Evolutionary conservation across 495 filamentous ascomycete genomes (phyloP), one percentile per base, ranked within the genome.

Genomic region (Penicillium pancosmium): DNA sequence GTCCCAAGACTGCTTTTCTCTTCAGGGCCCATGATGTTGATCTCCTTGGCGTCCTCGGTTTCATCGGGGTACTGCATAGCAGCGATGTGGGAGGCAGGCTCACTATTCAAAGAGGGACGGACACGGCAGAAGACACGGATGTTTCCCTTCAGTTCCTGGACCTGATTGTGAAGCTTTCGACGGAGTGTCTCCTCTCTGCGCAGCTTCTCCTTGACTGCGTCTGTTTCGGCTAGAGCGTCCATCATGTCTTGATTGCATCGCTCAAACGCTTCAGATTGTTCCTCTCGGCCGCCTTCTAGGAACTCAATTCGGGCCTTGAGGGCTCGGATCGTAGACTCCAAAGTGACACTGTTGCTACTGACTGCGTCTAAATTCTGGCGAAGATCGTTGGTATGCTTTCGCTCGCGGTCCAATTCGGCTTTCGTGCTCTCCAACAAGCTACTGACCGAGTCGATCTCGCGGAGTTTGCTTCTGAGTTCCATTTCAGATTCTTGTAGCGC

Each of bases 71-170:
- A 97, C 5, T 78, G 80, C 54, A 98, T 88, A 52, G 85, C 84
- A 4, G 85, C 81, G 31, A 87, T 83, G 21, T 81, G 80, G 3
- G 88, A 84, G 1, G 75, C 76, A 18, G 84, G 79, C 41, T 84
- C 79, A 4, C 59, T 66, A 38, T 81, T 67, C 4, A 94, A 78
- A 0, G 89, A 79, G 3, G 95, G 94, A n/a, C 95, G 90, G 33
- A 97, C 93, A 66, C 94, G 87, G 71, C 93, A 97, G 82, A 98
- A 98, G 40, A 99, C 94, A 10, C 94, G 90, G 63, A 99, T 99
- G 64, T 99, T 99, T 55, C 94, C 94, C 73, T 97, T 97, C n/a
- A 99, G 82, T 63, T 99, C 95, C 69, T 98, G 93, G 36, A 98
- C 92, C 71, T 96, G 93, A 69, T 98, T 97, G 78, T 97, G 96